These are phyloP conservation scores for Bryopsis sp. DNA, from an alignment of 139 green algal species.

Conservation along the genomic window DNA sequence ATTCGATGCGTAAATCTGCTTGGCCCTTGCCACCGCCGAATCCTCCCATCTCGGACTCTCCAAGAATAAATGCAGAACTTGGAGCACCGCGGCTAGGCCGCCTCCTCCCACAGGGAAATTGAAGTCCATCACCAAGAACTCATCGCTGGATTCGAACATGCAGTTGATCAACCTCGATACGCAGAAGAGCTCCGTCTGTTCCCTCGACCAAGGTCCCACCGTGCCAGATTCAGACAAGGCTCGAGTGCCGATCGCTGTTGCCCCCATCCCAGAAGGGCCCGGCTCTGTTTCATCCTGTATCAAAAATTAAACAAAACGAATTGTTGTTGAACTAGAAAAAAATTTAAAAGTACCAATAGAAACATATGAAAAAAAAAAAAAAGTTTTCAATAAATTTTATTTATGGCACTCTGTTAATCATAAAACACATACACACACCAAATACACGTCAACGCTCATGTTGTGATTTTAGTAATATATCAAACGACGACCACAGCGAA, in stretches of 20 bases:
- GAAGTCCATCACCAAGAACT: constrained; percentile 92
- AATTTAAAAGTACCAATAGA: too few species aligned
- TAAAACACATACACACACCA: too few species aligned
- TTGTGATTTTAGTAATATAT: too few species aligned
- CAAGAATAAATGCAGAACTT: constrained; percentile 52
- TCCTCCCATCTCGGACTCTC: constrained; percentile 54
- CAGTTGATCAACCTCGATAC: constrained; percentile 91
- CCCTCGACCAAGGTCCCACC: constrained; percentile 40
- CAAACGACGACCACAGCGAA: too few species aligned
- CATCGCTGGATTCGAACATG: constrained; percentile 87
- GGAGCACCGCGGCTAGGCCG: constrained; percentile 23
- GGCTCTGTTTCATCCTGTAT: constrained; percentile 26
- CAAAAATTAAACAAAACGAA: too few species aligned
- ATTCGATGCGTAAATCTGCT: constrained; percentile 61
- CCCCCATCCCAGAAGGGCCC: constrained; percentile 55
- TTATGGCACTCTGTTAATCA: too few species aligned
- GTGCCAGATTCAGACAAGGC: constrained; percentile 35
- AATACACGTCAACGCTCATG: too few species aligned
- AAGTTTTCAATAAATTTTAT: too few species aligned
- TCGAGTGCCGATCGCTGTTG: constrained; percentile 44
- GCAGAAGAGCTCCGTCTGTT: constrained; percentile 88
- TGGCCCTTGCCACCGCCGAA: constrained; percentile 59
- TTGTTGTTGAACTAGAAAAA: too few species aligned
- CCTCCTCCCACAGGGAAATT: constrained; percentile 62
- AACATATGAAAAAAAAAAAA: too few species aligned